phyloP scores from a whole-genome alignment of 257 asterid genomes.

The Nicotiana otophora region DNA sequence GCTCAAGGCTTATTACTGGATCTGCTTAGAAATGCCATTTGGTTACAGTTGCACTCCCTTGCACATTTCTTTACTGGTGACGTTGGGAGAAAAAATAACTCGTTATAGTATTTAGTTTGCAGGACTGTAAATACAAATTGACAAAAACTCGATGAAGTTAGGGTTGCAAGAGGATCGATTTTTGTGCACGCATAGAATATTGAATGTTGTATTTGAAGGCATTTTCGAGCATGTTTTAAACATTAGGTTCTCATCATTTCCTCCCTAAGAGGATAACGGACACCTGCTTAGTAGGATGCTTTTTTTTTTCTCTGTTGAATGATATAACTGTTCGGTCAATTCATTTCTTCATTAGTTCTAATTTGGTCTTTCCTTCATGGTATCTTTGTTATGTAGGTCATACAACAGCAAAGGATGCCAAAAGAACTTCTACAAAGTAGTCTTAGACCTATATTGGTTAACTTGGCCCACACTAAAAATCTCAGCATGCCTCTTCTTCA shows the following conservation, averaged over 20 bases:
- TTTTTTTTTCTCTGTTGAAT: background rate
- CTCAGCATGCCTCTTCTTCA: slow-evolving; percentile 98
- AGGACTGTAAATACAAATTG: background rate
- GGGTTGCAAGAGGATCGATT: background rate
- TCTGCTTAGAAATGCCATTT: background rate
- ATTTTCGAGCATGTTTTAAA: background rate
- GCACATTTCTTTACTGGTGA: background rate
- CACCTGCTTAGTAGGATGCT: background rate
- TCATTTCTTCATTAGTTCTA: background rate
- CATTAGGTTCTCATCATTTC: background rate
- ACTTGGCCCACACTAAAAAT: slow-evolving; percentile 95
- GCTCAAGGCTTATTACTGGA: background rate
- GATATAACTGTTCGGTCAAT: background rate
- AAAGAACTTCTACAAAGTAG: slow-evolving; percentile 98
- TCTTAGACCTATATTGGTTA: slow-evolving; percentile 94
- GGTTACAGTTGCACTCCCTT: background rate
- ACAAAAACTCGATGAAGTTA: background rate
- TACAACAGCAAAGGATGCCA: slow-evolving; percentile 95
- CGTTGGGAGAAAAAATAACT: background rate
- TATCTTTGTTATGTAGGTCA: slow-evolving; percentile 52
- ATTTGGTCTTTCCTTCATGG: background rate
- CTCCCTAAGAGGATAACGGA: background rate
- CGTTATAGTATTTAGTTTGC: background rate
- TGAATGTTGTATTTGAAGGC: background rate
- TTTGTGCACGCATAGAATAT: background rate